Evolutionary conservation across 306 rosid species (phyloP).

Genomic region (Prunus mongolica): DNA sequence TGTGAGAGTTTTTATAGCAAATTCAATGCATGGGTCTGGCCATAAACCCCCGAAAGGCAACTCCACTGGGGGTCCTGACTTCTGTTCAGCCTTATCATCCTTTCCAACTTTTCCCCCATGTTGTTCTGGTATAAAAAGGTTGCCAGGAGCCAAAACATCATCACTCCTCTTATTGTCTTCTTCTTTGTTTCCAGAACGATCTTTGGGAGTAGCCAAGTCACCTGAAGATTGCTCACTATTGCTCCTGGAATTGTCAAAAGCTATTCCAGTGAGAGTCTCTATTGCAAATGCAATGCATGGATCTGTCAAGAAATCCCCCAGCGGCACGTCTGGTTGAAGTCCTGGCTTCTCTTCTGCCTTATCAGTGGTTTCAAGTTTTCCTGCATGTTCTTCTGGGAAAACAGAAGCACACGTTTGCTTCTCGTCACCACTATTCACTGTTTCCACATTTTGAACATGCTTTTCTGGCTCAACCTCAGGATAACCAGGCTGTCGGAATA

Average conservation of each 20-base stretch:
- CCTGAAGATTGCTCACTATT: constrained; percentile 22
- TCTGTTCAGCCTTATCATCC: constrained; percentile 19
- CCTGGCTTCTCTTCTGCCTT: constrained; percentile 31
- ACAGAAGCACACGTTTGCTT: constrained; percentile 12
- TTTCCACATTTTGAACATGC: constrained; percentile 17
- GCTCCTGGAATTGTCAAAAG: constrained; percentile 36
- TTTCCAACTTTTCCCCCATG: constrained; percentile 14
- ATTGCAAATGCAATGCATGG: constrained; percentile 95
- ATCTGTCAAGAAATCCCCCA: constrained; percentile 60
- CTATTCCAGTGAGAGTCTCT: constrained; percentile 64
- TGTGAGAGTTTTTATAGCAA: constrained; percentile 71
- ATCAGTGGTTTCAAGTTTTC: constrained; percentile 23
- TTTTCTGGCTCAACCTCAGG: constrained; percentile 17
- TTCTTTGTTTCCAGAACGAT: constrained; percentile 12
- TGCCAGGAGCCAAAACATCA: constrained; percentile 19
- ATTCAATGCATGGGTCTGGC: constrained; percentile 81
- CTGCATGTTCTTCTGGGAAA: constrained; percentile 18
- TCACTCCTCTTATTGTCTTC: neutral
- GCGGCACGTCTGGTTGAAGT: constrained; percentile 37
- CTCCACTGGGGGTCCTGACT: constrained; percentile 32
- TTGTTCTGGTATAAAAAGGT: constrained; percentile 15
- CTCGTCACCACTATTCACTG: constrained; percentile 9
- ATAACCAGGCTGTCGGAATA: constrained; percentile 16
- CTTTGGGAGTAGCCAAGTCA: constrained; percentile 23
- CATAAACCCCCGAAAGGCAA: constrained; percentile 37